Conservation (phyloP, 345 rosid species). For the Raphanus raphanistrum region DNA sequence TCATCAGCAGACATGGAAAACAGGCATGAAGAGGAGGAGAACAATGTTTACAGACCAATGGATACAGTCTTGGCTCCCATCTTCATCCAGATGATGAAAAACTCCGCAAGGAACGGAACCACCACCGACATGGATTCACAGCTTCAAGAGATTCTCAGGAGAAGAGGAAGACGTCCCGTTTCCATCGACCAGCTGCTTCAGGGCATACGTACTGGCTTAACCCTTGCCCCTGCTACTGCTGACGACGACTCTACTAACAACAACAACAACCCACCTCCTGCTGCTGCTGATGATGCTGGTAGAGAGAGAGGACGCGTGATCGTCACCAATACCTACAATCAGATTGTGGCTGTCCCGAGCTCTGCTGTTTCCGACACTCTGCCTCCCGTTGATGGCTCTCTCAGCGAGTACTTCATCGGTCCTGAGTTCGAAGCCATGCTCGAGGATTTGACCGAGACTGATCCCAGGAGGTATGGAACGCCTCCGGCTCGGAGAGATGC, state of each 20-base stretch:
- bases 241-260: slow-evolving; percentile 7
- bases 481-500: slow-evolving; percentile 84
- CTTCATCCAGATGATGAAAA: slow-evolving; percentile 72
- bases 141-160: slow-evolving; percentile 57
- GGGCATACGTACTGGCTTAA: slow-evolving; percentile 64
- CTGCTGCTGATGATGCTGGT: slow-evolving; percentile 21
- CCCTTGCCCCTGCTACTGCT: slow-evolving; percentile 56
- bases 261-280: too few species aligned
- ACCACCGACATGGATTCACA: slow-evolving; percentile 58
- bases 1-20: too few species aligned
- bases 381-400: slow-evolving; percentile 42
- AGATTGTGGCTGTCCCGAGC: slow-evolving; percentile 54
- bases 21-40: too few species aligned
- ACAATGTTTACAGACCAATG: not conserved
- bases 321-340: slow-evolving; percentile 53
- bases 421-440: slow-evolving; percentile 77
- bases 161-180: slow-evolving; percentile 69
- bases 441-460: slow-evolving; percentile 84
- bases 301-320: slow-evolving; percentile 43
- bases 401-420: slow-evolving; percentile 80
- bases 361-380: slow-evolving; percentile 43
- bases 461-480: slow-evolving; percentile 79
- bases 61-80: slow-evolving; percentile 71
- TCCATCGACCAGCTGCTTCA: slow-evolving; percentile 67
- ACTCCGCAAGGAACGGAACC: slow-evolving; percentile 46